phyloP scores from a whole-genome alignment of 2,329 filamentous ascomycete genomes.

The Blastomyces silverae region DNA sequence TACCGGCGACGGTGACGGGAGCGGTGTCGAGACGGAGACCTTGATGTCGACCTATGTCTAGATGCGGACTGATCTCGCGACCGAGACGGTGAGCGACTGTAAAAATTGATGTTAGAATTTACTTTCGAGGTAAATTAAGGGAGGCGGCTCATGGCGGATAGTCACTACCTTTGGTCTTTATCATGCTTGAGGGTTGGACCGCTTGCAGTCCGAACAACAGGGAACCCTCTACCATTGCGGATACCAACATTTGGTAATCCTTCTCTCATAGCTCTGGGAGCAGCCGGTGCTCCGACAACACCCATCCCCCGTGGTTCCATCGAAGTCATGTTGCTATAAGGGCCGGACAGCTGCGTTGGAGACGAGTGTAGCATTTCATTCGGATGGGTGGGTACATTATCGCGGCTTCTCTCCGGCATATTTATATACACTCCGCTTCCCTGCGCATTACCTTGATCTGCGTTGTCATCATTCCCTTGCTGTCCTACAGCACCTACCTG shows the following conservation, averaged over 20 bases:
- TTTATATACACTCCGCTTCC: not conserved
- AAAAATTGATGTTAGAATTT: constrained; percentile 19
- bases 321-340: constrained; percentile 27
- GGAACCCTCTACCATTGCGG: constrained; percentile 53
- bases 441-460: not conserved
- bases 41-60: constrained; percentile 24
- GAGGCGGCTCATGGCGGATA: not conserved
- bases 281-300: constrained; percentile 69
- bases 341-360: constrained; percentile 23
- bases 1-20: constrained; percentile 48
- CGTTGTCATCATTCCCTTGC: constrained; percentile 1
- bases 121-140: not conserved
- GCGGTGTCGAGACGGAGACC: constrained; percentile 33
- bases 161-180: constrained; percentile 30
- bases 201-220: constrained; percentile 30
- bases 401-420: constrained; percentile 17
- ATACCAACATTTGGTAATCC: constrained; percentile 76
- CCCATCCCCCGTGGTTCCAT: constrained; percentile 49
- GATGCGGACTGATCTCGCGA: constrained; percentile 31
- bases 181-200: not conserved
- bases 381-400: constrained; percentile 25
- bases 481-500: constrained; percentile 12
- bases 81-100: constrained; percentile 28
- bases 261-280: constrained; percentile 89
- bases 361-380: constrained; percentile 1